Conservation (phyloP, 1,139 yeast genomes). For the Yamadazyma friedrichii region DNA sequence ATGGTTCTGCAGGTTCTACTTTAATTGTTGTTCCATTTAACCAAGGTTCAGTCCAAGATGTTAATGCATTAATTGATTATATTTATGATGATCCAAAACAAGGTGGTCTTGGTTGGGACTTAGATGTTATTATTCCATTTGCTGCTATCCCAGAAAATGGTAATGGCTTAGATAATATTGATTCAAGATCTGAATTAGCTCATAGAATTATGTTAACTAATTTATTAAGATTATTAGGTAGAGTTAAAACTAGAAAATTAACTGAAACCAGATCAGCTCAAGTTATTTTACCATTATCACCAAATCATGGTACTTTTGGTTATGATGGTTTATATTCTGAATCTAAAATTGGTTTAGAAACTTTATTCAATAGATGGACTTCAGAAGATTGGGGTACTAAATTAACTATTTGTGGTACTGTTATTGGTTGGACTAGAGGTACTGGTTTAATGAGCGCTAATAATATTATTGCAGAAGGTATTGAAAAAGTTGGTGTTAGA, state of each 20-base stretch:
- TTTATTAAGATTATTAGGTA: slow-evolving; percentile 87
- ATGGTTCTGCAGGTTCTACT: slow-evolving; percentile 88
- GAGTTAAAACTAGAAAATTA: slow-evolving; percentile 79
- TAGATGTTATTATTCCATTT: slow-evolving; percentile 93
- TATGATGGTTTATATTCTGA: slow-evolving; percentile 97
- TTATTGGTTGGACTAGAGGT: slow-evolving; percentile 99
- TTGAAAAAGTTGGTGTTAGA: slow-evolving; percentile 93
- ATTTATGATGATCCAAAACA: slow-evolving; percentile 79
- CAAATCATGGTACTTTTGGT: slow-evolving; percentile 98
- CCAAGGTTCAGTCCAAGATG: slow-evolving; percentile 96
- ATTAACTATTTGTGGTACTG: slow-evolving; percentile 95
- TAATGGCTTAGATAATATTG: slow-evolving; percentile 88
- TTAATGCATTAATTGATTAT: slow-evolving; percentile 77
- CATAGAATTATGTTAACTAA: slow-evolving; percentile 98
- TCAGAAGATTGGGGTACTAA: slow-evolving; percentile 96
- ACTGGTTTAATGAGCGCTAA: slow-evolving; percentile 98
- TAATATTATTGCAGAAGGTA: slow-evolving; percentile 96
- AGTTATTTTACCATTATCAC: slow-evolving; percentile 92
- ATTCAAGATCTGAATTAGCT: slow-evolving; percentile 94
- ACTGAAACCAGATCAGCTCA: slow-evolving; percentile 98
- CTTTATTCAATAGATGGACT: slow-evolving; percentile 97
- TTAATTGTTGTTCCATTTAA: slow-evolving; percentile 96
- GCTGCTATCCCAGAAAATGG: slow-evolving; percentile 99
- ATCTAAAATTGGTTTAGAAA: slow-evolving; percentile 91
- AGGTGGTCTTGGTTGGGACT: slow-evolving; percentile 97